phyloP scores from a whole-genome alignment of 2,329 filamentous ascomycete genomes.

The Aspergillus aculeatinus region DNA sequence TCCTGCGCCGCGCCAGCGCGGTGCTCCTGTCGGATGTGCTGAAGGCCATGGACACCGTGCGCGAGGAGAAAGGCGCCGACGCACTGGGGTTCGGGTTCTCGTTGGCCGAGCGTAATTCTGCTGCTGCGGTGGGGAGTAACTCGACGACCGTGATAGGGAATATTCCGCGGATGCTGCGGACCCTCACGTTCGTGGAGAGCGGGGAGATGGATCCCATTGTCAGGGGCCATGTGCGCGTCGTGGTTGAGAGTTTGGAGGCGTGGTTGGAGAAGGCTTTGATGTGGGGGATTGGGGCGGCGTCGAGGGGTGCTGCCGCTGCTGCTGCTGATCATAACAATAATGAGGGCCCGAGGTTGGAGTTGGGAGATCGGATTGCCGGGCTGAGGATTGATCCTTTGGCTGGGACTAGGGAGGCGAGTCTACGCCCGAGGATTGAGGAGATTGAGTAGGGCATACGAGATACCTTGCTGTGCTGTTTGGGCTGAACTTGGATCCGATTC shows the following conservation, averaged over 20 bases:
- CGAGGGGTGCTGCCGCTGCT: slow-evolving; percentile 5
- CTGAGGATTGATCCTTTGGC: slow-evolving; percentile 37
- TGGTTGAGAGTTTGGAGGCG: slow-evolving; percentile 44
- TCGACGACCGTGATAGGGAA: slow-evolving; percentile 34
- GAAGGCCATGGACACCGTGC: slow-evolving; percentile 39
- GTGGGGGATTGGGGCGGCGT: slow-evolving; percentile 35
- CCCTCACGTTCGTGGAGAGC: slow-evolving; percentile 38
- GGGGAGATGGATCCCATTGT: slow-evolving; percentile 41
- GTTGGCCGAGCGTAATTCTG: slow-evolving; percentile 23
- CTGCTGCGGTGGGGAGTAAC: slow-evolving; percentile 4
- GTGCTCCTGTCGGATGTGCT: slow-evolving; percentile 43
- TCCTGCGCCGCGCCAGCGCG: slow-evolving; percentile 43
- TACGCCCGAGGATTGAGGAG: slow-evolving; percentile 42
- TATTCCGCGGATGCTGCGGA: slow-evolving; percentile 40
- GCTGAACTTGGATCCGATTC: too few species aligned
- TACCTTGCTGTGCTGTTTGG: too few species aligned
- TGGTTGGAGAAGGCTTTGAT: slow-evolving; percentile 46
- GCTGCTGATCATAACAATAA: slow-evolving; percentile 6
- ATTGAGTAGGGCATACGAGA: slow-evolving; percentile 33
- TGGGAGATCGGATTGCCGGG: slow-evolving; percentile 42
- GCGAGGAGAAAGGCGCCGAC: slow-evolving; percentile 29
- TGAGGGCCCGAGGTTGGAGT: slow-evolving; percentile 28
- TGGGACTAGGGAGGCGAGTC: slow-evolving; percentile 15
- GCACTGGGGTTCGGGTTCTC: slow-evolving; percentile 44
- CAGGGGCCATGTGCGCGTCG: slow-evolving; percentile 39